Evolutionary conservation across 257 asterid species (phyloP).

Genomic region (Prunella vulgaris): DNA sequence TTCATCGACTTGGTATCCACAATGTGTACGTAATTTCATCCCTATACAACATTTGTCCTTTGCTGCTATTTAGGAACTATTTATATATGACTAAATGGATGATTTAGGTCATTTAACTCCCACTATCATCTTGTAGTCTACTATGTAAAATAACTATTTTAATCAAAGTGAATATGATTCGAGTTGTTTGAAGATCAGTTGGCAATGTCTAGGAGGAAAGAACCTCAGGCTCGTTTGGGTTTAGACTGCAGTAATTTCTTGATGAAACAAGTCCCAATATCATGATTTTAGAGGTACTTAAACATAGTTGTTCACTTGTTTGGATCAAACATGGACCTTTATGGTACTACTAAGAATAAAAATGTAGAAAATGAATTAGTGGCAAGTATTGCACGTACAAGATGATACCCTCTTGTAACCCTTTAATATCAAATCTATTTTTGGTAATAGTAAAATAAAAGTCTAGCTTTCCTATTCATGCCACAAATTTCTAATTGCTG

Average conservation of each 20-base stretch:
- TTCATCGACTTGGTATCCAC: slow-evolving; percentile 38
- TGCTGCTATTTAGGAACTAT: not conserved
- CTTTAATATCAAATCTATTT: not conserved
- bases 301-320: not conserved
- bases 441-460: not conserved
- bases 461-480: not conserved
- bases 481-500: not conserved
- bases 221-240: not conserved
- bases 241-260: slow-evolving; percentile 3
- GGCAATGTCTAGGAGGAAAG: slow-evolving; percentile 11
- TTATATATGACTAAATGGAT: not conserved
- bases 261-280: not conserved
- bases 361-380: not conserved
- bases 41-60: slow-evolving; percentile 1
- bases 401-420: not conserved
- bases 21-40: slow-evolving; percentile 51
- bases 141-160: not conserved
- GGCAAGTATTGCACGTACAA: not conserved
- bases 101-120: not conserved
- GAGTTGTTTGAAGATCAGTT: not conserved
- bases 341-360: not conserved
- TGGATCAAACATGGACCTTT: not conserved
- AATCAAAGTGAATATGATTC: not conserved
- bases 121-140: not conserved
- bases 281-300: not conserved